Conservation (phyloP, 768 basidiomycete genomes). For the Suillus tomentosus region DNA sequence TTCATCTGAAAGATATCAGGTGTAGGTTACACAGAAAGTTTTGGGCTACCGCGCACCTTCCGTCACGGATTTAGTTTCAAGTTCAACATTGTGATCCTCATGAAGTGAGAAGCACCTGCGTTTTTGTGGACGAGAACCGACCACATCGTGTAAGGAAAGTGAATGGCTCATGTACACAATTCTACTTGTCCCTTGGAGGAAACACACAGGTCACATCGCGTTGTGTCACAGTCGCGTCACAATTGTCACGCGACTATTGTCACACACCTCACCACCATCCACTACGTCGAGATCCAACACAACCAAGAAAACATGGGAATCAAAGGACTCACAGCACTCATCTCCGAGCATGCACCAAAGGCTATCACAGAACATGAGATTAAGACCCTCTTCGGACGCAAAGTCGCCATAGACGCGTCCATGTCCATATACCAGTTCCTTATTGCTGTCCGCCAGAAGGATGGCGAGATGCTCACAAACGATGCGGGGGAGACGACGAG, state of each 20-base stretch:
- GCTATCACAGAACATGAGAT: conserved; percentile 91
- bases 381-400: conserved; percentile 95
- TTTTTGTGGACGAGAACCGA: conserved; percentile 15
- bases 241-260: conserved; percentile 7
- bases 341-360: conserved; percentile 88
- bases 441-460: conserved; percentile 94
- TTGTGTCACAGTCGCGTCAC: conserved; percentile 12
- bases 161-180: conserved; percentile 31
- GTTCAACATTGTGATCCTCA: conserved; percentile 17
- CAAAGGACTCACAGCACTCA: conserved; percentile 89
- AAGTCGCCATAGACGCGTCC: conserved; percentile 98
- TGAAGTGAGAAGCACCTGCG: conserved; percentile 15
- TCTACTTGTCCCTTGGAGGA: background rate
- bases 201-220: conserved; percentile 6
- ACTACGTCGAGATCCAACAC: background rate
- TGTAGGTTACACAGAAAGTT: background rate
- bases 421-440: conserved; percentile 98
- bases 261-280: conserved; percentile 6
- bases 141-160: conserved; percentile 19
- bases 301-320: conserved; percentile 68
- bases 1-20: conserved; percentile 14
- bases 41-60: conserved; percentile 22
- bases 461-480: conserved; percentile 95
- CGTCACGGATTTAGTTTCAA: conserved; percentile 13
- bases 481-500: conserved; percentile 98